These are phyloP conservation scores for Thelonectria rubi DNA, from an alignment of 2,329 filamentous ascomycete species.

Conservation along the genomic window DNA sequence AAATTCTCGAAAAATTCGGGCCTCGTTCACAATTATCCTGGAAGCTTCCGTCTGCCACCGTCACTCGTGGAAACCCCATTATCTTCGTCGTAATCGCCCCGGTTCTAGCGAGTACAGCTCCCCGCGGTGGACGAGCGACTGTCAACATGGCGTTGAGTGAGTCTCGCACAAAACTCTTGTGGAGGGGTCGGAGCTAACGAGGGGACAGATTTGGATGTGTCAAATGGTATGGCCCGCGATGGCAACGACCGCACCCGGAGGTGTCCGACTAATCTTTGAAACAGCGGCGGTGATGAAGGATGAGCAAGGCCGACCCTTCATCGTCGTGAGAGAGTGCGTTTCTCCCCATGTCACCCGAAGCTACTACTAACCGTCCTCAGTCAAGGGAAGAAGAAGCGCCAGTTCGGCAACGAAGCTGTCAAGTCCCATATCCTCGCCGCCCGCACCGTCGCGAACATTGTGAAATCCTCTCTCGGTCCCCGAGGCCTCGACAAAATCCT, in stretches of 20 bases:
- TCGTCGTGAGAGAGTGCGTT: conserved; percentile 94
- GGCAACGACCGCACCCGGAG: conserved; percentile 20
- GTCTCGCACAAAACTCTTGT: conserved; percentile 39
- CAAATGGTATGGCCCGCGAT: conserved; percentile 70
- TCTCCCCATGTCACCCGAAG: conserved; percentile 17
- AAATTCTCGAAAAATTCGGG: conserved; percentile 49
- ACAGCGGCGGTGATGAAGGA: conserved; percentile 86
- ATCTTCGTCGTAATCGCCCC: conserved; percentile 36
- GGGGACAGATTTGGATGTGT: conserved; percentile 78
- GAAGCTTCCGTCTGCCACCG: conserved; percentile 45
- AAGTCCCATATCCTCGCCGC: conserved; percentile 98
- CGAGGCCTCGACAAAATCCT: conserved; percentile 98
- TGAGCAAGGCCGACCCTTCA: conserved; percentile 96
- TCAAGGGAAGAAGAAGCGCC: conserved; percentile 97
- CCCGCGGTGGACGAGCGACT: conserved; percentile 39
- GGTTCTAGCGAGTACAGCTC: conserved; percentile 41
- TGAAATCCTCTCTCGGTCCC: conserved; percentile 95
- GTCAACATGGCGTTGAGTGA: conserved; percentile 53
- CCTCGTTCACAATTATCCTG: conserved; percentile 41
- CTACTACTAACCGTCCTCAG: conserved; percentile 54
- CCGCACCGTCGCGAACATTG: conserved; percentile 93
- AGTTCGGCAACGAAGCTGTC: conserved; percentile 95
- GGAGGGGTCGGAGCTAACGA: conserved; percentile 50
- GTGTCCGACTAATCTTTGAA: conserved; percentile 35
- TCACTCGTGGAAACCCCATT: conserved; percentile 38